phyloP scores from a whole-genome alignment of 2,329 filamentous ascomycete species.

The Fusarium sp. region DNA sequence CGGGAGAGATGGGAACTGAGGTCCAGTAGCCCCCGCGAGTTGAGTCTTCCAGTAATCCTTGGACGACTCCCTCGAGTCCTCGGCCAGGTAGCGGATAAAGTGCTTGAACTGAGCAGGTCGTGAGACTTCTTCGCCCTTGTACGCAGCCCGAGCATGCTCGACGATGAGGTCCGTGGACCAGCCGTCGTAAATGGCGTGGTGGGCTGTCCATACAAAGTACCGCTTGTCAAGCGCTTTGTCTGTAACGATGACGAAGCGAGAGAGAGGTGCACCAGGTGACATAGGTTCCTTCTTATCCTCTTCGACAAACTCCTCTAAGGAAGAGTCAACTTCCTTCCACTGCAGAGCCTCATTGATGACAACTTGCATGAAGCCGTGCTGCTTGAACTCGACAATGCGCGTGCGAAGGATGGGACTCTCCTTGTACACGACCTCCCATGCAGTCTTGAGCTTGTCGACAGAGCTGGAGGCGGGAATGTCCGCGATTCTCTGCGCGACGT shows the following conservation, averaged over 20 bases:
- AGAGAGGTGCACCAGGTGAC: slow-evolving; percentile 58
- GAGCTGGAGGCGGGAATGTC: slow-evolving; percentile 53
- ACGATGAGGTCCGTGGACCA: slow-evolving; percentile 49
- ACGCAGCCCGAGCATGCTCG: slow-evolving; percentile 43
- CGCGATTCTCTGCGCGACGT: slow-evolving; percentile 63
- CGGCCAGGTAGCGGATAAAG: slow-evolving; percentile 42
- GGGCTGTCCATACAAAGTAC: slow-evolving; percentile 51
- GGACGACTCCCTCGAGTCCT: slow-evolving; percentile 39
- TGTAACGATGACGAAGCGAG: slow-evolving; percentile 58
- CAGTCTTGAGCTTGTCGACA: slow-evolving; percentile 55
- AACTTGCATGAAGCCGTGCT: slow-evolving; percentile 59
- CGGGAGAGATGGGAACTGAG: slow-evolving; percentile 45
- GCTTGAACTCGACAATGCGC: slow-evolving; percentile 61
- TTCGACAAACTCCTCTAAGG: slow-evolving; percentile 56
- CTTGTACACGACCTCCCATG: slow-evolving; percentile 57
- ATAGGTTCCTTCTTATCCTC: slow-evolving; percentile 57
- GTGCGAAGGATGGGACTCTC: slow-evolving; percentile 60
- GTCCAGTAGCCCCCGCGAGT: slow-evolving; percentile 44
- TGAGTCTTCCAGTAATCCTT: slow-evolving; percentile 46
- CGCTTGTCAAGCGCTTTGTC: slow-evolving; percentile 48
- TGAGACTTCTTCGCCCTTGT: slow-evolving; percentile 33
- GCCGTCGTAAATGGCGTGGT: slow-evolving; percentile 53
- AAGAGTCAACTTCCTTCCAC: slow-evolving; percentile 50
- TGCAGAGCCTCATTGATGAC: slow-evolving; percentile 57
- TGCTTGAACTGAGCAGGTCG: slow-evolving; percentile 48